A percentile compares a stretch with the other conserved stretches of the same genome.
Conservation (phyloP, 2,329 filamentous ascomycete species). For the Amylocarpus encephaloides region DNA sequence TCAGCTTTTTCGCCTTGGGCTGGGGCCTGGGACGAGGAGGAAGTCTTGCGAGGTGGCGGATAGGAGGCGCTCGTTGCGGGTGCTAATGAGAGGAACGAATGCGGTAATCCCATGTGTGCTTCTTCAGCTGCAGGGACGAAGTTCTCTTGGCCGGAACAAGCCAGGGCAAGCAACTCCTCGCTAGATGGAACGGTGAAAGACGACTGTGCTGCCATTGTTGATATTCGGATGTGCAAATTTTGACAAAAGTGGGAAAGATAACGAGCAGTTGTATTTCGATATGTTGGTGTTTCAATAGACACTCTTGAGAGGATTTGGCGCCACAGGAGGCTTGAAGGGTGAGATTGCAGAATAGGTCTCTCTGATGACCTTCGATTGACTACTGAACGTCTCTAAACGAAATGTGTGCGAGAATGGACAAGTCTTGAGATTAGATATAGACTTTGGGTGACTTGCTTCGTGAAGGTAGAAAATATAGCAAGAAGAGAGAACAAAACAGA, state of each 20-base stretch:
- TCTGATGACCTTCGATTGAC: not conserved
- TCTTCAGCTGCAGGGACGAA: constrained; percentile 18
- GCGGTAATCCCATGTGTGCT: constrained; percentile 3
- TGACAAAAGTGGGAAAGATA: not conserved
- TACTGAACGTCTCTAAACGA: not conserved
- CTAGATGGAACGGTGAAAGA: not conserved
- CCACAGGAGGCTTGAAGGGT: not conserved
- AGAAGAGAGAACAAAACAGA: not conserved
- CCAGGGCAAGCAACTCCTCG: constrained; percentile 13
- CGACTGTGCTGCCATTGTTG: constrained; percentile 14
- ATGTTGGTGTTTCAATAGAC: not conserved
- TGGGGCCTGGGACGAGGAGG: not conserved
- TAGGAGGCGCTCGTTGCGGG: constrained; percentile 25
- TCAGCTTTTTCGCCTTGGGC: not conserved
- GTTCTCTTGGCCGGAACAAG: constrained; percentile 14
- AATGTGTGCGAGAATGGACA: not conserved
- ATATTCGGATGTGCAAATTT: not conserved
- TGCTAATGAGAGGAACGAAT: constrained; percentile 26
- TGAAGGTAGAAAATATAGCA: not conserved
- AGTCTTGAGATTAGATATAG: not conserved
- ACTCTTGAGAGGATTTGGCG: not conserved
- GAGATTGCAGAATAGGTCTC: too few species aligned
- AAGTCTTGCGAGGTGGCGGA: constrained; percentile 12
- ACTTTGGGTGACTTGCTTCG: not conserved
- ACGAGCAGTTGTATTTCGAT: not conserved